phyloP scores from a whole-genome alignment of 202 grass and related monocot species.

The Musa balbisiana region DNA sequence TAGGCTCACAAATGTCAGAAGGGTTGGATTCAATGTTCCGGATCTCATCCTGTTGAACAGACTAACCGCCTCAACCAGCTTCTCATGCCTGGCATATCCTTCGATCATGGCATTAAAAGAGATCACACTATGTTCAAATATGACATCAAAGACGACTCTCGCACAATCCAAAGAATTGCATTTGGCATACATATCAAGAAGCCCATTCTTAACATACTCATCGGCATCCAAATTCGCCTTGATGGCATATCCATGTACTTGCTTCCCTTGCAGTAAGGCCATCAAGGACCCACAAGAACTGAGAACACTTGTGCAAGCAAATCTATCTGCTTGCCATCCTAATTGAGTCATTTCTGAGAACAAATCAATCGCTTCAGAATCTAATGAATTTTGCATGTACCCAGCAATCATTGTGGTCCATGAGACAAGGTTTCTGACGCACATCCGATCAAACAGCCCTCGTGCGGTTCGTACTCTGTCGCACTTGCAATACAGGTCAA shows the following conservation, averaged over 20 bases:
- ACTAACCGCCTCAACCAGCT: conserved; percentile 35
- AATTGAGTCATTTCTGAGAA: conserved; percentile 42
- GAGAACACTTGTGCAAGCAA: conserved; percentile 59
- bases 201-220: conserved; percentile 56
- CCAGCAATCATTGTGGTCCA: conserved; percentile 76
- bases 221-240: conserved; percentile 48
- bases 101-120: conserved; percentile 83
- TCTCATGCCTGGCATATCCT: conserved; percentile 49
- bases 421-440: conserved; percentile 43
- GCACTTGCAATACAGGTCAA: conserved; percentile 71
- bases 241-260: conserved; percentile 51
- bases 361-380: conserved; percentile 47
- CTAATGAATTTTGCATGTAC: conserved; percentile 59
- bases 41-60: conserved; percentile 64
- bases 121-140: conserved; percentile 36
- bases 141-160: conserved; percentile 49
- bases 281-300: conserved; percentile 51
- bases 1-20: conserved; percentile 58
- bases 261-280: conserved; percentile 52
- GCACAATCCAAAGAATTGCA: conserved; percentile 43
- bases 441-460: conserved; percentile 50
- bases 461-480: conserved; percentile 34
- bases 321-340: conserved; percentile 54
- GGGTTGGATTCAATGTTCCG: conserved; percentile 35
- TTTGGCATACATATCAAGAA: conserved; percentile 69